Percentiles rank a stretch among this genome's conserved stretches.
These are phyloP conservation scores for Conringia planisiliqua DNA, from an alignment of 345 rosid genomes.

Conservation along the genomic window DNA sequence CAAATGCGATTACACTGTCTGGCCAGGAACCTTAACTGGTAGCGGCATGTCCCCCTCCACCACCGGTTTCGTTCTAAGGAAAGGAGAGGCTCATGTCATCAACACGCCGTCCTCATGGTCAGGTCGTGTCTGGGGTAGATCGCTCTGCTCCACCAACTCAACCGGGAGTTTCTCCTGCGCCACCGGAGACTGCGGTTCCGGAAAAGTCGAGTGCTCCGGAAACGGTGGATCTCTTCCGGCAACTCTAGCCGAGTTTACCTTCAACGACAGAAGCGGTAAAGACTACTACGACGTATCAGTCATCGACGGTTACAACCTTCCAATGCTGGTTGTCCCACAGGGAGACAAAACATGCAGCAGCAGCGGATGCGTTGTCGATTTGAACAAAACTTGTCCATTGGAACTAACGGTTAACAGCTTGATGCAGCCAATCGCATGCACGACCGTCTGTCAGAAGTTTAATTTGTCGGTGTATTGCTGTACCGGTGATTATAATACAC, in stretches of 20 bases:
- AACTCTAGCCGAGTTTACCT: conserved; percentile 45
- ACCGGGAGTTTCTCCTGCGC: background rate
- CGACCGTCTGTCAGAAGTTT: no score
- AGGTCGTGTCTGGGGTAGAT: conserved; percentile 55
- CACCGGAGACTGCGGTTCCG: conserved; percentile 47
- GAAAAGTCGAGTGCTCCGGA: conserved; percentile 41
- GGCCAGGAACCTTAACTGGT: conserved; percentile 38
- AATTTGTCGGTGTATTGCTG: no score
- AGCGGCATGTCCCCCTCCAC: conserved; percentile 3
- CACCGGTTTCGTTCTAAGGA: conserved; percentile 52
- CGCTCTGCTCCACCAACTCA: conserved; percentile 37
- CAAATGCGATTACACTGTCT: conserved; percentile 31
- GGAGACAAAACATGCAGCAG: no score
- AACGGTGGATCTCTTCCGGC: no score
- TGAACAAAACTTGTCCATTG: no score
- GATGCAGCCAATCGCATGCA: no score
- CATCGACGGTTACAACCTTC: conserved; percentile 30
- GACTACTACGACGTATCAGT: conserved; percentile 44
- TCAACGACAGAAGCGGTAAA: conserved; percentile 17
- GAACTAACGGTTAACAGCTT: no score
- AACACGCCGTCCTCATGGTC: conserved; percentile 31
- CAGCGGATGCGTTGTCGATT: no score
- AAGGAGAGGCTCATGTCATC: conserved; percentile 30
- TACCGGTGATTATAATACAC: no score
- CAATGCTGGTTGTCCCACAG: no score